phyloP scores from a whole-genome alignment of 2,329 filamentous ascomycete genomes.

The Exophiala mesophila region DNA sequence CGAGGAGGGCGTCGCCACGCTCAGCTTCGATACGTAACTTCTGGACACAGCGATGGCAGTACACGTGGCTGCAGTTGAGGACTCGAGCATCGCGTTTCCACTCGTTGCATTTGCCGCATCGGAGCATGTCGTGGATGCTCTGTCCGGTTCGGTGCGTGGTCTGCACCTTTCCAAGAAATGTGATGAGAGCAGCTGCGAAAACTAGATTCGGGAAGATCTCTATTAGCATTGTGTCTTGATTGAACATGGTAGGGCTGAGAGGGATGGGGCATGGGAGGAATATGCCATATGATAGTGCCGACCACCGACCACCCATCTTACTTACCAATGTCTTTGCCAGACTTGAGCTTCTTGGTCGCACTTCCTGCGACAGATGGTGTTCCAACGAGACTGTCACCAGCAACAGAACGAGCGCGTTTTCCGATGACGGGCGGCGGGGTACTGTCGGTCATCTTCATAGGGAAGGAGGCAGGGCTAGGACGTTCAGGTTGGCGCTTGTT shows the following conservation, averaged over 20 bases:
- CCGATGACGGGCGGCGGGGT: too few species aligned
- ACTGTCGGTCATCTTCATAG: too few species aligned
- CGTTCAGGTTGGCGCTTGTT: too few species aligned
- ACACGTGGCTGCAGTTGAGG: constrained; percentile 20
- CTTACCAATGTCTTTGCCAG: constrained; percentile 18
- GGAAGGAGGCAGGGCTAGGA: too few species aligned
- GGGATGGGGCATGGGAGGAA: too few species aligned
- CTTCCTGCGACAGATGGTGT: background rate
- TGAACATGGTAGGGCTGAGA: too few species aligned
- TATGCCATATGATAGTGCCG: too few species aligned
- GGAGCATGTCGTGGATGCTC: constrained; percentile 8
- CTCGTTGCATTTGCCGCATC: constrained; percentile 12
- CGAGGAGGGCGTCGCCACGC: constrained; percentile 10
- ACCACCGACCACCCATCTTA: too few species aligned
- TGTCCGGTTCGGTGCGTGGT: constrained; percentile 8
- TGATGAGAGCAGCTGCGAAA: constrained; percentile 9
- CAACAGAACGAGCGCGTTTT: background rate
- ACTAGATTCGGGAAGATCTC: constrained; percentile 6
- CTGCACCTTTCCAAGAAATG: constrained; percentile 12
- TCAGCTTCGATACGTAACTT: constrained; percentile 11
- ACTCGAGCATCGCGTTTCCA: constrained; percentile 15
- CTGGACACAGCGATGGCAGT: constrained; percentile 20
- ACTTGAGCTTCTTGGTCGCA: constrained; percentile 9
- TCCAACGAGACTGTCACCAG: background rate
- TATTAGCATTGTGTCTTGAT: too few species aligned